Percentiles rank a stretch among this genome's conserved stretches.
Evolutionary conservation across 2,329 filamentous ascomycete species (phyloP).

Genomic region (Penicillium sp.): DNA sequence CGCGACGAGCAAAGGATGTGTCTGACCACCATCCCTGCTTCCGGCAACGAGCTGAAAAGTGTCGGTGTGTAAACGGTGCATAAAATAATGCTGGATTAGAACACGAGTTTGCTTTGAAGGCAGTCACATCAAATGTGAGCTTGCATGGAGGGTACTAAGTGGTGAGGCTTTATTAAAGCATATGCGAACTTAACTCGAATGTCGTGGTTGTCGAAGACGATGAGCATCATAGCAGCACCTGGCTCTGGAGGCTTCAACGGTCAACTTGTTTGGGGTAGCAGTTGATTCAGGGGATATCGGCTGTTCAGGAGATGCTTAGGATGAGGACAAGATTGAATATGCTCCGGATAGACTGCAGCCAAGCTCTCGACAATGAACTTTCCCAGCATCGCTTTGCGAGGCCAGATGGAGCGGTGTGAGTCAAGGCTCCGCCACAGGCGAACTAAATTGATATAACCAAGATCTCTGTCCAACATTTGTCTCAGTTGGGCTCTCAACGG

Average conservation of each 20-base stretch:
- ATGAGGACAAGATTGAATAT: constrained; percentile 5
- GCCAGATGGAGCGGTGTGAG: not conserved
- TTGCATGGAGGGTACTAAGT: too few species aligned
- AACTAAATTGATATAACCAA: not conserved
- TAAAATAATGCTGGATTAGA: not conserved
- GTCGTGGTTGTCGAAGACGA: too few species aligned
- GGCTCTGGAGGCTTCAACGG: too few species aligned
- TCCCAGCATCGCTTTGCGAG: not conserved
- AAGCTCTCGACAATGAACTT: not conserved
- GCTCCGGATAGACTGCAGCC: not conserved
- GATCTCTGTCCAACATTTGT: not conserved
- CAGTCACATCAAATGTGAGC: too few species aligned
- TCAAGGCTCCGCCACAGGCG: not conserved
- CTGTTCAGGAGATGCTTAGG: not conserved
- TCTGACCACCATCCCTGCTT: not conserved
- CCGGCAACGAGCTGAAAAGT: not conserved
- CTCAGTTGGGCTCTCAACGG: not conserved
- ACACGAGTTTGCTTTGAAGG: not conserved
- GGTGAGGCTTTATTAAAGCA: too few species aligned
- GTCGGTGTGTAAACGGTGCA: not conserved
- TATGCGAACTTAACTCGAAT: too few species aligned
- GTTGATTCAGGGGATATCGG: not conserved
- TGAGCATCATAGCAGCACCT: not conserved
- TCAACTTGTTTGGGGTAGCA: too few species aligned
- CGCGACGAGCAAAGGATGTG: not conserved